phyloP scores from a whole-genome alignment of 1,284 basidiomycete genomes.

The Chondrostereum purpureum region DNA sequence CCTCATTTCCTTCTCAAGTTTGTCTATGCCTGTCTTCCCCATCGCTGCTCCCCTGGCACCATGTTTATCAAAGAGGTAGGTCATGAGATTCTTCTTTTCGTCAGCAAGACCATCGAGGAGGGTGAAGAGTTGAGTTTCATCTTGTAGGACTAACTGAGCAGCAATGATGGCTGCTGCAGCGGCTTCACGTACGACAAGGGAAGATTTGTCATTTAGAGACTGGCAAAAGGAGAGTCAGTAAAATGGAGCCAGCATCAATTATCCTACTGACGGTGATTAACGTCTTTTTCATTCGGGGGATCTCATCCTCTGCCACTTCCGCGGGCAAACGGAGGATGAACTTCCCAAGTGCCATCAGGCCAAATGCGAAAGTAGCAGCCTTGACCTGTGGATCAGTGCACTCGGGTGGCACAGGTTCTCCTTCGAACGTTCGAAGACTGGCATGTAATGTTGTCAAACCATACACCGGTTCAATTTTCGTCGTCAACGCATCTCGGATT shows the following conservation, averaged over 20 bases:
- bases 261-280: slow-evolving; percentile 55
- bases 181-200: slow-evolving; percentile 72
- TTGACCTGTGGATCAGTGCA: slow-evolving; percentile 43
- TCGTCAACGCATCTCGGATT: slow-evolving; percentile 66
- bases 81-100: slow-evolving; percentile 80
- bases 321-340: slow-evolving; percentile 72
- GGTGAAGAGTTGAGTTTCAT: slow-evolving; percentile 73
- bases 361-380: slow-evolving; percentile 69
- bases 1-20: slow-evolving; percentile 69
- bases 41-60: slow-evolving; percentile 45
- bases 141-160: slow-evolving; percentile 70
- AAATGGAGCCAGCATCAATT: neutral
- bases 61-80: slow-evolving; percentile 81
- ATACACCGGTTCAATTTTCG: slow-evolving; percentile 72
- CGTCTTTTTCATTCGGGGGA: slow-evolving; percentile 65
- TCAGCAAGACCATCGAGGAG: slow-evolving; percentile 73
- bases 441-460: slow-evolving; percentile 76
- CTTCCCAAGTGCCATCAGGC: slow-evolving; percentile 72
- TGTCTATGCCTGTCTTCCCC: slow-evolving; percentile 46
- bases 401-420: slow-evolving; percentile 34
- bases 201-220: slow-evolving; percentile 66
- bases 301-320: slow-evolving; percentile 79
- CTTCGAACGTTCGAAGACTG: slow-evolving; percentile 55
- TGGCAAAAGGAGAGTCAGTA: slow-evolving; percentile 20
- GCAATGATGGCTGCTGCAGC: slow-evolving; percentile 76